Base-by-base conservation (phyloP, 2,329 filamentous ascomycete genomes). In the Polytolypa hystricis region DNA sequence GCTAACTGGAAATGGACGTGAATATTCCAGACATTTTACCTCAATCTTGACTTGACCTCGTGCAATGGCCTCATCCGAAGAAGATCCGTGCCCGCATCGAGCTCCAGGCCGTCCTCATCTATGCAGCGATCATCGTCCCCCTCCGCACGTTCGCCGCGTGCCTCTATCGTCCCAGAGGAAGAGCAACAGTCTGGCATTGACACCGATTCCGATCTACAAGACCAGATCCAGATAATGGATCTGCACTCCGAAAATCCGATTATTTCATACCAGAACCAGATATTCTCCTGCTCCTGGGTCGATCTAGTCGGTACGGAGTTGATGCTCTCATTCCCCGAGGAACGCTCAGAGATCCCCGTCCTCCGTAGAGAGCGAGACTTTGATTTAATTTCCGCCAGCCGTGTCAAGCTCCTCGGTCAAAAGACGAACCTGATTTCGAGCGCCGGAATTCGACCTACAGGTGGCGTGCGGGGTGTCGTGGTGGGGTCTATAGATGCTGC, bases 301-400 rank as follows among this genome's bases (percentile, higher is more conserved):
- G 77, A 83, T 42, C 81, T 85, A 41, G 74, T 93, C 29, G 89
- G 89, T 23, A 93, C 86, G 0, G 84, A 93, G 47, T 65, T 87
- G 45, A 73, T 93, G 28, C 80, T 95, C 49, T 70, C 69, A 1
- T 60, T 48, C 55, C 8, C 54, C 55, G 6, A 55, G 71, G 2
- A 69, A 71, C 3, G 56, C 58, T 6, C 54, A 73, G 26, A 70
- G 68, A n/a, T 61, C 66, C 16, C 67, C 74, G 17, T 64, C 62
- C 20, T 56, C 36, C 52, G 47, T 15, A 48, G 44, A 34, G 51
- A 50, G 15, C 49, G 52, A 15, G 70, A 73, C 16, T 76, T 84
- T 25, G 81, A 87, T 52, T 65, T 93, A 4, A 63, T 93, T 3
- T 79, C 74, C n/a, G 74, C 77, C 23, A 79, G 78, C 42, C 74